phyloP scores from a whole-genome alignment of 1,284 basidiomycete species.

The Cutaneotrichosporon spelunceum region DNA sequence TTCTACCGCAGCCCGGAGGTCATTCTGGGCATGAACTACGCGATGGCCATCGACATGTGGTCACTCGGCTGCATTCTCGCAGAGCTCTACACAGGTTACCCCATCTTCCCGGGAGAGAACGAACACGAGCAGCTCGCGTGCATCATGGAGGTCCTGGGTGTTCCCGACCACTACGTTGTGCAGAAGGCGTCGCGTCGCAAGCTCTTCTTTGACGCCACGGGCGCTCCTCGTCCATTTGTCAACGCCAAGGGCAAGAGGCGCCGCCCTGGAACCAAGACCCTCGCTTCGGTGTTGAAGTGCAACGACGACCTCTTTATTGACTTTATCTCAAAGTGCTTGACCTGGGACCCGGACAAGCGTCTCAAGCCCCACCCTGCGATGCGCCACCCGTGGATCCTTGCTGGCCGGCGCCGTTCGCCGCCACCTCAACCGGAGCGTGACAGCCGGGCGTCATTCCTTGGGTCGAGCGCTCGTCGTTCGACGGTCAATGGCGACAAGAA shows the following conservation, averaged over 20 bases:
- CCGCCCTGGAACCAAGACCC: slow-evolving; percentile 82
- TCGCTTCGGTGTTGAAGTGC: slow-evolving; percentile 81
- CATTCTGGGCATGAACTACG: slow-evolving; percentile 92
- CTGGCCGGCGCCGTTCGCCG: slow-evolving; percentile 55
- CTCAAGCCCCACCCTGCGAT: slow-evolving; percentile 91
- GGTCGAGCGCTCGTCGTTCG: slow-evolving; percentile 16
- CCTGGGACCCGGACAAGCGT: slow-evolving; percentile 96
- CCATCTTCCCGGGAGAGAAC: slow-evolving; percentile 98
- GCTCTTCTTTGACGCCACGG: slow-evolving; percentile 94
- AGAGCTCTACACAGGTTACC: slow-evolving; percentile 97
- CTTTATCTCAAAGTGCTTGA: slow-evolving; percentile 88
- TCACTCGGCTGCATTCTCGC: slow-evolving; percentile 96
- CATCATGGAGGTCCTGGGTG: slow-evolving; percentile 98
- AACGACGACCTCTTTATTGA: slow-evolving; percentile 62
- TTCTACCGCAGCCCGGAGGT: slow-evolving; percentile 99
- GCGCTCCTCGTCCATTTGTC: slow-evolving; percentile 84
- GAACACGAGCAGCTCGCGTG: slow-evolving; percentile 98
- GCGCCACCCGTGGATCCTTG: slow-evolving; percentile 82
- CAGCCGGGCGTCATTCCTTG: slow-evolving; percentile 15
- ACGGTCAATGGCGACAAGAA: slow-evolving; percentile 23
- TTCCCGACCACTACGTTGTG: slow-evolving; percentile 91
- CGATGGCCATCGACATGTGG: slow-evolving; percentile 95
- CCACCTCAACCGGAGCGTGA: slow-evolving; percentile 23
- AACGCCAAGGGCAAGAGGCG: slow-evolving; percentile 94
- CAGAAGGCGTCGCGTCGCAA: slow-evolving; percentile 91